These are phyloP conservation scores for Mycena vulgaris DNA, from an alignment of 768 basidiomycete species.

Conservation along the genomic window DNA sequence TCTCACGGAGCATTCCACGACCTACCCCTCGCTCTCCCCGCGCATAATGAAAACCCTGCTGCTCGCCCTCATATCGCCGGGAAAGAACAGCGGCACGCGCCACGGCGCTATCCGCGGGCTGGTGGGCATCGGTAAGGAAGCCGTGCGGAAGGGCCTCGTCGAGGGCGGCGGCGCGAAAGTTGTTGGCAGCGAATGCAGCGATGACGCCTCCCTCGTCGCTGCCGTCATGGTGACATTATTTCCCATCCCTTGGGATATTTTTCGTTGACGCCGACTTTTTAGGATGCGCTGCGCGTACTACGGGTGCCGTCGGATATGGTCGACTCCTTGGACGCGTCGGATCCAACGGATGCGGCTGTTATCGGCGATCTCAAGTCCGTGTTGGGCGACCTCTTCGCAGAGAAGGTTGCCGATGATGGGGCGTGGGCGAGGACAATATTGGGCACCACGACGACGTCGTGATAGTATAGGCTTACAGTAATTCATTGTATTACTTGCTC, in stretches of 20 bases:
- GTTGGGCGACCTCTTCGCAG: conserved; percentile 76
- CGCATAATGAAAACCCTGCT: conserved; percentile 96
- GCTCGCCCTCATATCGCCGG: conserved; percentile 82
- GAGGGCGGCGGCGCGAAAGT: conserved; percentile 86
- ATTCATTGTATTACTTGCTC: conserved; percentile 12
- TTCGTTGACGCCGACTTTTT: not conserved
- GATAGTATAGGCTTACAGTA: conserved; percentile 11
- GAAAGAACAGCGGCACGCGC: conserved; percentile 84
- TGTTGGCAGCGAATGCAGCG: conserved; percentile 76
- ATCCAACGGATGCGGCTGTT: conserved; percentile 64
- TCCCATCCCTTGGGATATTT: not conserved
- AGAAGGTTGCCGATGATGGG: conserved; percentile 69
- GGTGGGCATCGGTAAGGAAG: conserved; percentile 88
- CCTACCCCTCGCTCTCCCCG: conserved; percentile 88
- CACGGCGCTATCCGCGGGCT: conserved; percentile 94
- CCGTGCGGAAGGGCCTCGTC: conserved; percentile 85
- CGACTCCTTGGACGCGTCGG: conserved; percentile 66
- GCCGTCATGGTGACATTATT: conserved; percentile 71
- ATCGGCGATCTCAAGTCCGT: conserved; percentile 64
- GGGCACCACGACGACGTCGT: conserved; percentile 38
- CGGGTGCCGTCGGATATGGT: conserved; percentile 72
- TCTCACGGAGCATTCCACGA: conserved; percentile 86
- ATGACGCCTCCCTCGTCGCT: conserved; percentile 61
- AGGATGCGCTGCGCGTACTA: conserved; percentile 77
- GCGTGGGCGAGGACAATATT: conserved; percentile 77